Evolutionary conservation across 2,329 filamentous ascomycete species (phyloP).

Genomic region (Trichoderma polysporum): DNA sequence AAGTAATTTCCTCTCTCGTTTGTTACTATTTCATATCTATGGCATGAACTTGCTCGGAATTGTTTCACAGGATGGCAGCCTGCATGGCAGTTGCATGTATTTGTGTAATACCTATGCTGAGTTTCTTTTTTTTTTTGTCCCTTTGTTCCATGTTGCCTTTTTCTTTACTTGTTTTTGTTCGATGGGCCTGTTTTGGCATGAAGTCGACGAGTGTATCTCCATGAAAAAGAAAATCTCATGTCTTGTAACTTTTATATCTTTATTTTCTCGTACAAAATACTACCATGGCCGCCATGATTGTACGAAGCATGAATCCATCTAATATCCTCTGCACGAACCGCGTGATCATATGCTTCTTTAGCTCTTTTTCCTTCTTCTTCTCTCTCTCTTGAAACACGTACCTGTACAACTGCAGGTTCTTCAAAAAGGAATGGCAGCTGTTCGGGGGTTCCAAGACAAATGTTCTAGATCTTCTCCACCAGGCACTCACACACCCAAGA

Average conservation of each 20-base stretch:
- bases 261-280: not conserved
- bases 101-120: not conserved
- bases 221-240: not conserved
- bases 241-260: not conserved
- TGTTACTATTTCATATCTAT: not conserved
- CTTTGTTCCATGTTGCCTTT: not conserved
- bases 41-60: conserved; percentile 10
- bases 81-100: conserved; percentile 11
- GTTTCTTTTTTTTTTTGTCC: not conserved
- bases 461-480: conserved; percentile 16
- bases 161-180: not conserved
- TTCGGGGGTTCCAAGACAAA: not conserved
- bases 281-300: not conserved
- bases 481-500: not conserved
- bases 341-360: conserved; percentile 5
- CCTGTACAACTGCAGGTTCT: not conserved
- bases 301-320: not conserved
- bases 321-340: not conserved
- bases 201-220: not conserved
- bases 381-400: not conserved
- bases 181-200: not conserved
- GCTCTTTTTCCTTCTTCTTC: not conserved
- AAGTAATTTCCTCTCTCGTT: not conserved
- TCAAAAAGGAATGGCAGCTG: not conserved
- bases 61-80: conserved; percentile 1